Evolutionary conservation across 2,329 filamentous ascomycete genomes (phyloP).

Genomic region (Elsinoe necatrix): DNA sequence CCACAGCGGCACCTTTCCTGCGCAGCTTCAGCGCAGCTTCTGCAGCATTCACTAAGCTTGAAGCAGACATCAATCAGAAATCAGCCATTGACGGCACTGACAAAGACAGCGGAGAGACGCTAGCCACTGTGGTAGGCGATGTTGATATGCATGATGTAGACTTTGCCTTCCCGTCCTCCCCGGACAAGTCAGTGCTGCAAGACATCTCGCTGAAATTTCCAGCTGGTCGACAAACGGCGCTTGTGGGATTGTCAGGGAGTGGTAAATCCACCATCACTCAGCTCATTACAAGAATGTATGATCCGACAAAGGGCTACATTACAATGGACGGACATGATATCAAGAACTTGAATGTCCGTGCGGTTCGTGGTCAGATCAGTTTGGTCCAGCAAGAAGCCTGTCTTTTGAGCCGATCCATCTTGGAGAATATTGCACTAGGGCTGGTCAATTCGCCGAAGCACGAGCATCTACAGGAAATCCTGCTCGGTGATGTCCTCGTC

Average conservation of each 20-base stretch:
- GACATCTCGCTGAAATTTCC: conserved; percentile 31
- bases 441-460: conserved; percentile 36
- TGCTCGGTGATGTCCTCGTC: conserved; percentile 43
- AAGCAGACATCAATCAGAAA: conserved; percentile 47
- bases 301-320: conserved; percentile 28
- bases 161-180: conserved; percentile 36
- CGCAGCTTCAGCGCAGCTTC: conserved; percentile 43
- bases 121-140: conserved; percentile 18
- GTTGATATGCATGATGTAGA: conserved; percentile 34
- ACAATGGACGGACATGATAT: conserved; percentile 34
- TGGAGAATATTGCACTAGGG: conserved; percentile 48
- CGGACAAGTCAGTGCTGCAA: conserved; percentile 33
- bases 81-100: conserved; percentile 33
- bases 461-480: conserved; percentile 34
- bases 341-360: conserved; percentile 31
- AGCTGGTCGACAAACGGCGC: conserved; percentile 34
- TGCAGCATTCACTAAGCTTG: conserved; percentile 50
- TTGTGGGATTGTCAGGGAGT: conserved; percentile 36
- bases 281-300: conserved; percentile 31
- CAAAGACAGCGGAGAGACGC: conserved; percentile 25
- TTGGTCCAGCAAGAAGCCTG: conserved; percentile 45
- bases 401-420: conserved; percentile 43
- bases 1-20: conserved; percentile 40
- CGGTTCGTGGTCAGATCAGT: conserved; percentile 30
- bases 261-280: conserved; percentile 36